Percentiles rank a stretch among this genome's conserved stretches.
phyloP scores from a whole-genome alignment of 768 basidiomycete species.

The Hydnomerulius pinastri region DNA sequence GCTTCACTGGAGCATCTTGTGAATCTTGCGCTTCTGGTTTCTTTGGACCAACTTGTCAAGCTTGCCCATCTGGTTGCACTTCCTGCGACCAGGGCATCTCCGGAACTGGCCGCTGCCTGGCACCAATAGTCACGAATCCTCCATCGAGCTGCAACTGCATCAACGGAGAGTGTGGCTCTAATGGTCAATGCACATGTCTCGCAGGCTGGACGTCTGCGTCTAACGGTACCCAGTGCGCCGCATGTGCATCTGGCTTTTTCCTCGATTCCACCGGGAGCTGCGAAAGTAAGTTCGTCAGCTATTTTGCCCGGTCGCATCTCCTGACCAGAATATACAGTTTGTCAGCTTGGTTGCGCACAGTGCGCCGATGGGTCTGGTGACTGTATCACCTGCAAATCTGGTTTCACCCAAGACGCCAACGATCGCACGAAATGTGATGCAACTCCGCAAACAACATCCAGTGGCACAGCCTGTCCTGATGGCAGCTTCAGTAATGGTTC shows the following conservation, averaged over 20 bases:
- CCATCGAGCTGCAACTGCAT: conserved; percentile 77
- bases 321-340: conserved; percentile 48
- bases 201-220: conserved; percentile 70
- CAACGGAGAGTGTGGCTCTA: conserved; percentile 73
- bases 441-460: conserved; percentile 47
- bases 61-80: conserved; percentile 69
- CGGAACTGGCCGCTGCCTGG: conserved; percentile 74
- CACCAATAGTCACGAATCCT: conserved; percentile 46
- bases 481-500: conserved; percentile 63
- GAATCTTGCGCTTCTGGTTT: conserved; percentile 74
- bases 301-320: not conserved
- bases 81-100: conserved; percentile 79
- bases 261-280: conserved; percentile 69
- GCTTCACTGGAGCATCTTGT: conserved; percentile 79
- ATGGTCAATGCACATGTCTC: conserved; percentile 75
- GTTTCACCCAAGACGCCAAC: conserved; percentile 66
- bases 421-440: conserved; percentile 69
- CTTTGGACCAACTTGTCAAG: conserved; percentile 71
- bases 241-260: conserved; percentile 79
- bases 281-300: conserved; percentile 47
- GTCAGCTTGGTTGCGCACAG: conserved; percentile 67
- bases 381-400: conserved; percentile 71
- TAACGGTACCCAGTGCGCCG: conserved; percentile 77
- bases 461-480: conserved; percentile 61
- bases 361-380: conserved; percentile 70